phyloP scores from a whole-genome alignment of 2,329 filamentous ascomycete species.

The Gaeumannomyces sp. region DNA sequence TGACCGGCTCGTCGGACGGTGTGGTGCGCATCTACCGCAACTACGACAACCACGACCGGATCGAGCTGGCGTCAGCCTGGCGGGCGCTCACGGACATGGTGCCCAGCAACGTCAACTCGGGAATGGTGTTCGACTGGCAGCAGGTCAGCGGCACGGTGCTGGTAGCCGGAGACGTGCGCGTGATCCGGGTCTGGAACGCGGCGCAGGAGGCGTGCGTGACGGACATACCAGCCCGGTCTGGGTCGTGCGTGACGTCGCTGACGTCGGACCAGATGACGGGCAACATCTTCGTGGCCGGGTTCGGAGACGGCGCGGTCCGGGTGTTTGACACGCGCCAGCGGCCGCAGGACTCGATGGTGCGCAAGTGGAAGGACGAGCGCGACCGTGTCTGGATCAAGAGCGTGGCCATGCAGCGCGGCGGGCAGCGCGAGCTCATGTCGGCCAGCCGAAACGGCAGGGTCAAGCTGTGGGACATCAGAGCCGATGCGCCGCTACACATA shows the following conservation, averaged over 20 bases:
- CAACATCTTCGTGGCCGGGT: conserved; percentile 91
- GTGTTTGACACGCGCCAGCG: conserved; percentile 87
- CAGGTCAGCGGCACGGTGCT: conserved; percentile 92
- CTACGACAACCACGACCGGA: conserved; percentile 70
- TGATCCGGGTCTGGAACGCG: conserved; percentile 94
- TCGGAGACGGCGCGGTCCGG: conserved; percentile 88
- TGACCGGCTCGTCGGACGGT: conserved; percentile 93
- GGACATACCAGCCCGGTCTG: conserved; percentile 91
- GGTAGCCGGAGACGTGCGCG: conserved; percentile 92
- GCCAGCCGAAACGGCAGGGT: conserved; percentile 91
- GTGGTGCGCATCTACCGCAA: conserved; percentile 89
- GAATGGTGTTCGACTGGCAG: conserved; percentile 97
- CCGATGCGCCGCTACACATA: conserved; percentile 68
- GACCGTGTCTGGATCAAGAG: conserved; percentile 89
- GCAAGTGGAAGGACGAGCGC: conserved; percentile 88
- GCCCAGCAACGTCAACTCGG: conserved; percentile 87
- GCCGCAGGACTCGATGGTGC: conserved; percentile 86
- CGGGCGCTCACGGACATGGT: conserved; percentile 89
- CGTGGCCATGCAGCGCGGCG: conserved; percentile 93
- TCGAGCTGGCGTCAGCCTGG: conserved; percentile 86
- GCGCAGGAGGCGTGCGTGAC: conserved; percentile 86
- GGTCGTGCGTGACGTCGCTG: conserved; percentile 90
- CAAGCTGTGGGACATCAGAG: conserved; percentile 91
- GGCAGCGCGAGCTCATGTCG: conserved; percentile 82
- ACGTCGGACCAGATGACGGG: conserved; percentile 98